Evolutionary conservation across 2,329 filamentous ascomycete species (phyloP).

Genomic region (Colletotrichum cereale): DNA sequence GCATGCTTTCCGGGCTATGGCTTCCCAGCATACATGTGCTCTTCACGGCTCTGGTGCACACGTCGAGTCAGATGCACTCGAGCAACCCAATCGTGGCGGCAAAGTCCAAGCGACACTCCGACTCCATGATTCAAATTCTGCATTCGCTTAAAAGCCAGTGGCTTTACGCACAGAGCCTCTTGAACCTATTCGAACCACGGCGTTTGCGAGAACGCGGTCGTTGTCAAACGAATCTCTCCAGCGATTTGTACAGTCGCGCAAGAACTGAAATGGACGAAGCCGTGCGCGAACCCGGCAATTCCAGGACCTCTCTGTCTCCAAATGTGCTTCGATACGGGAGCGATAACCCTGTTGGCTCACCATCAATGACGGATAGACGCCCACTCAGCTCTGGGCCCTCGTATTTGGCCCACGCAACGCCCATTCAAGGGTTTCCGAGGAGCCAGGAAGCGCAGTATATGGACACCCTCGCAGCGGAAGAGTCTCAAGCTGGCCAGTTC

Average conservation of each 20-base stretch:
- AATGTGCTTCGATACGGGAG: neutral
- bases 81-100: slow-evolving; percentile 48
- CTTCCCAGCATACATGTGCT: slow-evolving; percentile 46
- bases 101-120: slow-evolving; percentile 47
- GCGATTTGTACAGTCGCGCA: too few relatives aligned
- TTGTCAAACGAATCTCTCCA: neutral
- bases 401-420: neutral
- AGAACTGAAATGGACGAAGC: neutral
- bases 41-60: slow-evolving; percentile 50
- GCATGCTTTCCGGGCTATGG: slow-evolving; percentile 46
- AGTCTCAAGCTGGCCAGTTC: neutral
- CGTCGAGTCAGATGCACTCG: slow-evolving; percentile 46
- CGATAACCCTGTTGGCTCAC: neutral
- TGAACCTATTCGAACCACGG: slow-evolving; percentile 46
- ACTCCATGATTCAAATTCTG: slow-evolving; percentile 47
- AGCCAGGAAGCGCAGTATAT: neutral
- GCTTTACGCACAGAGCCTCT: slow-evolving; percentile 49
- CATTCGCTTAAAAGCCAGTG: slow-evolving; percentile 47
- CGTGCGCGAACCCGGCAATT: neutral
- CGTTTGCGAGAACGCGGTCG: slow-evolving; percentile 20
- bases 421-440: neutral
- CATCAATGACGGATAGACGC: neutral
- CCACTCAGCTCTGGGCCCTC: slow-evolving; percentile 1
- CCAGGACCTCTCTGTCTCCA: neutral
- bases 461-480: neutral